A percentile compares a stretch with the other conserved stretches of the same genome.
These are phyloP conservation scores for Cucurbita ficifolia DNA, from an alignment of 306 rosid species.

Conservation along the genomic window DNA sequence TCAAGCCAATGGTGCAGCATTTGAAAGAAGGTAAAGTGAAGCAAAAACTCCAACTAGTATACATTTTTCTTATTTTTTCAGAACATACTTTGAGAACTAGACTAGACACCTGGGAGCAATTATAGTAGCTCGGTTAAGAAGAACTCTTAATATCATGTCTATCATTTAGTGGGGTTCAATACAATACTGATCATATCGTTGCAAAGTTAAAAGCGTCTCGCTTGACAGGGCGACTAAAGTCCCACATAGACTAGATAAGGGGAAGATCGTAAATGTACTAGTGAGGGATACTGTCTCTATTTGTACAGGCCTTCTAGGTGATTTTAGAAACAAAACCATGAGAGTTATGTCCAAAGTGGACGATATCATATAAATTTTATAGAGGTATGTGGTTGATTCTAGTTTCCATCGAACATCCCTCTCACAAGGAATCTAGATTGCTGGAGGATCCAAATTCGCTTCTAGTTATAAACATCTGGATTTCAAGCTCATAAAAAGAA, in stretches of 20 bases:
- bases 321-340: neutral
- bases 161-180: neutral
- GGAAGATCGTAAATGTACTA: neutral
- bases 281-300: neutral
- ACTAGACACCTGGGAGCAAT: neutral
- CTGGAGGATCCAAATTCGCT: neutral
- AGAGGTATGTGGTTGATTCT: neutral
- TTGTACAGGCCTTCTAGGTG: too few relatives aligned
- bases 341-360: neutral
- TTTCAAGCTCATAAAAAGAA: neutral
- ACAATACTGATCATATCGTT: neutral
- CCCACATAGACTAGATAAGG: neutral
- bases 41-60: neutral
- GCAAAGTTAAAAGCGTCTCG: neutral
- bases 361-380: too few relatives aligned
- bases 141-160: neutral
- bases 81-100: neutral
- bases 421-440: neutral
- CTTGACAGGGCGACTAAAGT: neutral
- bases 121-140: neutral
- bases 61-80: neutral
- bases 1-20: slow-evolving; percentile 58
- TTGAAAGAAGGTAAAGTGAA: slow-evolving; percentile 49
- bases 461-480: neutral
- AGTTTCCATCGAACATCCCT: neutral